Percentiles rank a stretch among this genome's conserved stretches.
Conservation (phyloP, 768 basidiomycete genomes). For the Hericium coralloides region DNA sequence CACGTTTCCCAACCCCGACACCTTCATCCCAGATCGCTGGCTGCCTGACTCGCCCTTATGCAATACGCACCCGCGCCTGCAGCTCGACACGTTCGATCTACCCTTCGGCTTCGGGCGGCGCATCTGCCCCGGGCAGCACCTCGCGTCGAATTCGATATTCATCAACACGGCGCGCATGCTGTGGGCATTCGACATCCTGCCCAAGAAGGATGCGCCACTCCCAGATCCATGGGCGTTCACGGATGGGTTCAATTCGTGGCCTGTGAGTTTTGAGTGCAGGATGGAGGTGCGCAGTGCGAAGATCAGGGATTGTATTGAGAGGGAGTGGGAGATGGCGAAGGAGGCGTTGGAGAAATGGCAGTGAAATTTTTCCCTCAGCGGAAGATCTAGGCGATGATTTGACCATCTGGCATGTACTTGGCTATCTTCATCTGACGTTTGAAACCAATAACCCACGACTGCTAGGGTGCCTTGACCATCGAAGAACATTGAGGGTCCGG, state of each 20-base stretch:
- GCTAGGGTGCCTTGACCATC: background rate
- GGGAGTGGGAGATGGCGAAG: background rate
- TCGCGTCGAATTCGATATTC: conserved; percentile 13
- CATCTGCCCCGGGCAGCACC: conserved; percentile 14
- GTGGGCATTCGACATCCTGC: conserved; percentile 7
- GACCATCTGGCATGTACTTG: too few species aligned
- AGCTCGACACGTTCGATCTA: background rate
- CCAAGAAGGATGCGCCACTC: background rate
- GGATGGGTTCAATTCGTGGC: background rate
- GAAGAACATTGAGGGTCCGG: too few species aligned
- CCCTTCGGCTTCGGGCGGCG: conserved; percentile 11
- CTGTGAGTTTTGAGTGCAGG: background rate
- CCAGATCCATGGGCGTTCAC: background rate
- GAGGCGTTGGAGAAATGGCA: background rate
- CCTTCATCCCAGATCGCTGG: conserved; percentile 16
- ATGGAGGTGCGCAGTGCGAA: background rate
- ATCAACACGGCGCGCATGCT: conserved; percentile 12
- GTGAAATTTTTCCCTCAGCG: background rate
- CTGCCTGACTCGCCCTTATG: background rate
- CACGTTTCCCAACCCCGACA: conserved; percentile 13
- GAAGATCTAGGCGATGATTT: too few species aligned
- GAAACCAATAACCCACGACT: too few species aligned
- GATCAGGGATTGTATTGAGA: background rate
- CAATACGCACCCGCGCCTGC: background rate
- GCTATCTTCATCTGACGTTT: too few species aligned